Evolutionary conservation across 305 asterid genomes (phyloP), one percentile per base, ranked within the genome.

Genomic region (Fraxinus dipetala): DNA sequence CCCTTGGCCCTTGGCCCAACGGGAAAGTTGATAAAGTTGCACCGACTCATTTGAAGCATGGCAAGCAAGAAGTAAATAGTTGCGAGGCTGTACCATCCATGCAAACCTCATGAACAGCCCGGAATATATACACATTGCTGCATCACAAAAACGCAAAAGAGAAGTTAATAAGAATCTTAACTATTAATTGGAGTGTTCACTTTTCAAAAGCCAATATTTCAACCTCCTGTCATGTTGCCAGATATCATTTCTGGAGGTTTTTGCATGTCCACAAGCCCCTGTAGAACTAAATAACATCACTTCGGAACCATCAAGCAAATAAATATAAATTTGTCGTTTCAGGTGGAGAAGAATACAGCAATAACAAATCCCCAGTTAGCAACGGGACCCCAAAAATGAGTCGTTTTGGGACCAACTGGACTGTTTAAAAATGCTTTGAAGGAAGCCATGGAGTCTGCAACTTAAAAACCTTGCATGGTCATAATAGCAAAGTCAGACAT

Each of bases 141-240:
- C 89, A 86, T n/a, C 36, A 51, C 28, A 51, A 36, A 36, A 72
- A 80, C 59, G 26, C 38, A 61, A 79, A 2, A 40, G 48, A 61
- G 48, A 76, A 51, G 7, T 6, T 9, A 4, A 61, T 13, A 11
- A 70, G 36, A 69, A 30, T 69, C 35, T 69, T 14, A 28, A 28
- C 22, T 28, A 28, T 69, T 28, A 4, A 13, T 31, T 67, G 3
- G 35, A 13, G 18, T 28, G 9, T 30, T 31, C 18, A 69, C 75
- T 28, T 31, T 28, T 31, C 75, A 69, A 69, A 30, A 30, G 36
- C 38, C 38, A 67, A 26, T 69, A 69, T n/a, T 38, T 73, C 34
- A 83, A 94, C 98, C 98, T 93, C 89, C 96, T 78, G 98, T 93
- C 98, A 95, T 95, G 87, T 95, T 95, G 80, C 98, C 97, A 74